A percentile compares a stretch with the other conserved stretches of the same genome.
These are phyloP conservation scores for Aspergillus wentii DNA, from an alignment of 495 filamentous ascomycete species.

Conservation along the genomic window DNA sequence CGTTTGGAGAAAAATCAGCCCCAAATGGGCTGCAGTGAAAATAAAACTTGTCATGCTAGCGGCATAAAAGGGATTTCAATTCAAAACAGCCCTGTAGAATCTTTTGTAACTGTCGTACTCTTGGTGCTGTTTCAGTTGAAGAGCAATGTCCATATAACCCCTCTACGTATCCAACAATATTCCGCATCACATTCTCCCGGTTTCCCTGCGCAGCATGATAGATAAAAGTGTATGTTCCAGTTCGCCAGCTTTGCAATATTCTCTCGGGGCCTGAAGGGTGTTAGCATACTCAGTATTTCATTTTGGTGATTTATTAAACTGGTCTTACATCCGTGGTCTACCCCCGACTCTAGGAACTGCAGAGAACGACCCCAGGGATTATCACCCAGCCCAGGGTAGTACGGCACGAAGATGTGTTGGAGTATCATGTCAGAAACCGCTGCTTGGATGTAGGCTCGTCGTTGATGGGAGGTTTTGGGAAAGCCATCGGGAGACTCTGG, in stretches of 20 bases:
- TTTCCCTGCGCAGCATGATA: neutral
- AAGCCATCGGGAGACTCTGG: neutral
- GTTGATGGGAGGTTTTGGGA: conserved; percentile 1
- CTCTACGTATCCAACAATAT: neutral
- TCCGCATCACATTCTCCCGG: neutral
- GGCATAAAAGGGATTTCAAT: neutral
- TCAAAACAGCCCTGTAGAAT: conserved; percentile 1
- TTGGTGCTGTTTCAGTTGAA: neutral
- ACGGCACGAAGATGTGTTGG: neutral
- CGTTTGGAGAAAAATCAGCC: neutral
- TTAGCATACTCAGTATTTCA: too few species aligned
- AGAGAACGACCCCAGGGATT: neutral
- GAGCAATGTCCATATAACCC: neutral
- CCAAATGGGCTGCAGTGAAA: neutral
- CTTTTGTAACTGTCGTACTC: neutral
- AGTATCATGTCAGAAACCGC: neutral
- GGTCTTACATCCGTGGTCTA: neutral
- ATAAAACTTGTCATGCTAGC: neutral
- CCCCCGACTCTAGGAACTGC: neutral
- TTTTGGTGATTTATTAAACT: too few species aligned
- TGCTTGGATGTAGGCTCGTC: conserved; percentile 1
- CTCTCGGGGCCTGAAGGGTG: neutral
- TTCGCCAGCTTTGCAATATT: neutral
- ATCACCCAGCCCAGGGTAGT: neutral
- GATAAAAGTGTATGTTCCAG: conserved; percentile 1